These are phyloP conservation scores for Carallia brachiata DNA, from an alignment of 345 rosid genomes.

Conservation along the genomic window DNA sequence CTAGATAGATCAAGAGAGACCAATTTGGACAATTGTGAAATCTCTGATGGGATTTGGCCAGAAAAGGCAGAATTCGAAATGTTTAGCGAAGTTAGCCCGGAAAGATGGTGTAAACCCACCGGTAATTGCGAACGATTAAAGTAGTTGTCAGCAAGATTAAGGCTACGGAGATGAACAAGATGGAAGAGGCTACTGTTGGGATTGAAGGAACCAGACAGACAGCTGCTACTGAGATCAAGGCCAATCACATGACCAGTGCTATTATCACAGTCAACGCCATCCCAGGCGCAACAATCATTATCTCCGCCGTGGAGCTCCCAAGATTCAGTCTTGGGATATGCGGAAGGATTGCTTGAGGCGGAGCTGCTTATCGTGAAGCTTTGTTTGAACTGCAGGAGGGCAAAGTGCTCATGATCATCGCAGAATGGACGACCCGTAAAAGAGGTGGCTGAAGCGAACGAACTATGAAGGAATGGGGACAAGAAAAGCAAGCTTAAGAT, in stretches of 20 bases:
- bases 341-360: no score
- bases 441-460: no score
- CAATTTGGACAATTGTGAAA: neutral
- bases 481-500: no score
- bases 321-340: no score
- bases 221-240: neutral
- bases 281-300: neutral
- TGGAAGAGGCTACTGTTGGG: neutral
- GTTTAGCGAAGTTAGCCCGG: neutral
- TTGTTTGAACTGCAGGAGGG: no score
- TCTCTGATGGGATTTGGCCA: neutral
- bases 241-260: neutral
- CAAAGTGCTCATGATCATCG: no score
- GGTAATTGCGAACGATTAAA: neutral
- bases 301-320: no score
- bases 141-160: neutral
- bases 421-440: no score
- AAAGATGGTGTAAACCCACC: neutral
- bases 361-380: no score
- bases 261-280: neutral
- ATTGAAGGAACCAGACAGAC: neutral
- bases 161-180: neutral
- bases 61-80: neutral
- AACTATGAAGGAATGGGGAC: no score
- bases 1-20: neutral